These are phyloP conservation scores for Entomortierella parvispora DNA, from an alignment of 192 early-diverging fungal genomes.

Conservation along the genomic window DNA sequence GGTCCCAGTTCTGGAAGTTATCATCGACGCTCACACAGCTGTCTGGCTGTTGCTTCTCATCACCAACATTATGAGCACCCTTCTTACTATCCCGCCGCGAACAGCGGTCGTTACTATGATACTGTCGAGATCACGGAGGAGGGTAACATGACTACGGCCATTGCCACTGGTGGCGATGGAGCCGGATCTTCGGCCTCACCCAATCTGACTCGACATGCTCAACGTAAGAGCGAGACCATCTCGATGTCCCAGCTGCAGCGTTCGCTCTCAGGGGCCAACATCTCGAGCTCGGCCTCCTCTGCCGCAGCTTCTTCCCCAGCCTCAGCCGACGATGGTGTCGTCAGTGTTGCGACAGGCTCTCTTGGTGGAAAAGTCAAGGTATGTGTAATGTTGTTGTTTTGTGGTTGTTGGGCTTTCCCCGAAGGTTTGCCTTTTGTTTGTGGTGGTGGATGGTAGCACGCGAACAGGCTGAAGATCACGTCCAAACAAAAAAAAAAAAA, in stretches of 20 bases:
- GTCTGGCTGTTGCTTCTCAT: slow-evolving; percentile 34
- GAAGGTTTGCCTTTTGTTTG: too few relatives aligned
- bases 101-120: slow-evolving; percentile 17
- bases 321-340: slow-evolving; percentile 21
- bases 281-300: not conserved
- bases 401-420: too few relatives aligned
- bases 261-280: not conserved
- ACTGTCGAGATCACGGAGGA: slow-evolving; percentile 30
- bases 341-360: slow-evolving; percentile 24
- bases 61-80: slow-evolving; percentile 33
- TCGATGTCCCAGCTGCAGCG: slow-evolving; percentile 26
- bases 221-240: slow-evolving; percentile 18
- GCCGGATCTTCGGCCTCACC: slow-evolving; percentile 27
- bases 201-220: slow-evolving; percentile 8
- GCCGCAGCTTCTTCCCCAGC: not conserved
- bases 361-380: slow-evolving; percentile 48
- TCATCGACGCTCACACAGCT: slow-evolving; percentile 48
- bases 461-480: too few relatives aligned
- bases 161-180: slow-evolving; percentile 13
- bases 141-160: slow-evolving; percentile 10
- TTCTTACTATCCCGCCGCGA: slow-evolving; percentile 2
- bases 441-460: too few relatives aligned
- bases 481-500: too few relatives aligned
- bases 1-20: slow-evolving; percentile 30
- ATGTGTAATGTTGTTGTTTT: not conserved